Conservation (phyloP, 257 asterid species). For the Forsythia viridissima region DNA sequence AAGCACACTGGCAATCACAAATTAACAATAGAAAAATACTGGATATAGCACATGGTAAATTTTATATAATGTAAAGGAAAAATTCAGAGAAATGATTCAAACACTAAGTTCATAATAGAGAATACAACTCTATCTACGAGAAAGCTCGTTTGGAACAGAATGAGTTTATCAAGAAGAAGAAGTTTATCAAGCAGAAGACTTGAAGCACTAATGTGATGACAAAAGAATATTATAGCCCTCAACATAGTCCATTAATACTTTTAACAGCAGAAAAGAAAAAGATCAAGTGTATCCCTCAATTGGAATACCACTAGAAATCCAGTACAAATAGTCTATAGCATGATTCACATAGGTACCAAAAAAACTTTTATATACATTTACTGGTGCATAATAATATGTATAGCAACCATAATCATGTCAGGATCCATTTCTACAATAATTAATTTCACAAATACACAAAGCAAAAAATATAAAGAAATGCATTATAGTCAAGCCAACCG, state of each 20-base stretch:
- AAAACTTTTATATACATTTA: neutral
- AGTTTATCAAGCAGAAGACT: neutral
- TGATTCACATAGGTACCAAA: neutral
- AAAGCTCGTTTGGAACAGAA: neutral
- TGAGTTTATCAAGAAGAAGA: neutral
- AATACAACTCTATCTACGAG: neutral
- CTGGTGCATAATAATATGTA: neutral
- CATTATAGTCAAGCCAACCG: neutral
- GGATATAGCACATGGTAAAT: slow-evolving; percentile 2
- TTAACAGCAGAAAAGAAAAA: neutral
- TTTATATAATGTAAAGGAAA: neutral
- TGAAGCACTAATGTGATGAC: neutral
- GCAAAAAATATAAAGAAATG: neutral
- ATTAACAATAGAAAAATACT: slow-evolving; percentile 20
- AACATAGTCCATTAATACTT: neutral
- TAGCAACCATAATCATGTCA: neutral
- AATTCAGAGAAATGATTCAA: neutral
- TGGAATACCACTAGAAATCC: neutral
- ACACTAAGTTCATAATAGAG: neutral
- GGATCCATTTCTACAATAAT: neutral
- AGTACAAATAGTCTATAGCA: neutral
- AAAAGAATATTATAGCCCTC: neutral
- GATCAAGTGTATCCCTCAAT: neutral
- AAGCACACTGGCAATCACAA: slow-evolving; percentile 53
- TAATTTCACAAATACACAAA: neutral